phyloP scores from a whole-genome alignment of 1,284 basidiomycete species.

The Sporisorium scitamineum region DNA sequence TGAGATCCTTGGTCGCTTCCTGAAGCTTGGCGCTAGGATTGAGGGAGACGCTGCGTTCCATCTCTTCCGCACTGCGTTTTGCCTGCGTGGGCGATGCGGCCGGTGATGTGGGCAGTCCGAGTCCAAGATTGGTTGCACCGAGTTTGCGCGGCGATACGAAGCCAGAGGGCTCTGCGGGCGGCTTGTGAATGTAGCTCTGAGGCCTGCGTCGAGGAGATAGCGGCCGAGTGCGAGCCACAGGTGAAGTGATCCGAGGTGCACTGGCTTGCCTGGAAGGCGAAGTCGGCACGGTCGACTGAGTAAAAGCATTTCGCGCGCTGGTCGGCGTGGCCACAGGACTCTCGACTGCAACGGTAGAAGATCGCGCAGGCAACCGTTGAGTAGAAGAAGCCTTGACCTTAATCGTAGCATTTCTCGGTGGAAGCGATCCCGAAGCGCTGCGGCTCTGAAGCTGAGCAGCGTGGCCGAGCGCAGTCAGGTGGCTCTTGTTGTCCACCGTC shows the following conservation, averaged over 20 bases:
- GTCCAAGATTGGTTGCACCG: slow-evolving; percentile 18
- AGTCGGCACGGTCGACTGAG: not conserved
- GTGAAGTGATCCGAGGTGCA: slow-evolving; percentile 1
- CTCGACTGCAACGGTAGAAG: slow-evolving; percentile 20
- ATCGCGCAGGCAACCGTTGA: not conserved
- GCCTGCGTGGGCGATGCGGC: slow-evolving; percentile 11
- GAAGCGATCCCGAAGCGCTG: slow-evolving; percentile 6
- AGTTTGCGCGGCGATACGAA: slow-evolving; percentile 27
- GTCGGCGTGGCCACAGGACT: not conserved
- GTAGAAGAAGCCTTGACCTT: slow-evolving; percentile 18
- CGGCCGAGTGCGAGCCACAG: slow-evolving; percentile 9
- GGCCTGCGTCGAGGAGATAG: slow-evolving; percentile 23
- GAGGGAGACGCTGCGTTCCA: slow-evolving; percentile 27
- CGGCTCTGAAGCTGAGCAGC: slow-evolving; percentile 38
- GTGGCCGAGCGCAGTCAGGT: slow-evolving; percentile 44
- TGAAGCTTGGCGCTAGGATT: slow-evolving; percentile 5
- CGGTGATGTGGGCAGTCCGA: slow-evolving; percentile 22
- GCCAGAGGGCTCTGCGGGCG: slow-evolving; percentile 26
- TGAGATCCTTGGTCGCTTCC: not conserved
- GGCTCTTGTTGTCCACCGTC: slow-evolving; percentile 29
- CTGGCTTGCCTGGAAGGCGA: not conserved
- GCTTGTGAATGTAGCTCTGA: slow-evolving; percentile 36
- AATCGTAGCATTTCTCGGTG: not conserved
- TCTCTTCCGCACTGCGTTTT: slow-evolving; percentile 41
- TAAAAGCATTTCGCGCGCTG: not conserved